Conservation (phyloP, 306 rosid species). For the Vigna hirtella region DNA sequence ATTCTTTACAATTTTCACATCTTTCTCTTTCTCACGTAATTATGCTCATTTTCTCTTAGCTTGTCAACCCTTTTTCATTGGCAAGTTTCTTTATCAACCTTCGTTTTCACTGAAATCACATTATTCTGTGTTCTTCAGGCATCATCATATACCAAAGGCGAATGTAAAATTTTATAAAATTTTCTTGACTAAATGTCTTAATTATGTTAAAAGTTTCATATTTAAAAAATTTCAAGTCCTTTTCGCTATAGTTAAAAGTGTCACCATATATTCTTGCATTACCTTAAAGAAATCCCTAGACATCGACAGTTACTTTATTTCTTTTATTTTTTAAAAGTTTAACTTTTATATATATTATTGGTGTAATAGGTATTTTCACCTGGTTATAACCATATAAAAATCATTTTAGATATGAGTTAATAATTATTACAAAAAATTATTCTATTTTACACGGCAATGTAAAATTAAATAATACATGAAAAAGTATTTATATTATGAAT, state of each 20-base stretch:
- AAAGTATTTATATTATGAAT: too few relatives aligned
- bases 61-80: background rate
- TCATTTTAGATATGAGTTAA: too few relatives aligned
- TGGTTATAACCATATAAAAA: too few relatives aligned
- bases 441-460: too few relatives aligned
- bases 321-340: too few relatives aligned
- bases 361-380: background rate
- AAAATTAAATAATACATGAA: too few relatives aligned
- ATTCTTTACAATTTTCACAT: conserved; percentile 27
- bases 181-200: too few relatives aligned
- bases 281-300: background rate
- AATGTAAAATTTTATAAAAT: too few relatives aligned
- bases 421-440: too few relatives aligned
- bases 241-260: background rate
- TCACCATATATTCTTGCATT: background rate
- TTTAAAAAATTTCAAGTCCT: background rate
- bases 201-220: too few relatives aligned
- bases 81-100: conserved; percentile 16
- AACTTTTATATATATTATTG: too few relatives aligned
- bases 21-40: conserved; percentile 34
- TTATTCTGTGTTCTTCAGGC: background rate
- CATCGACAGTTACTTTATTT: background rate
- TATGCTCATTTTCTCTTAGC: background rate
- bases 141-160: too few relatives aligned
- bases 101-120: conserved; percentile 40